phyloP scores from a whole-genome alignment of 164 flowering plant species.

The Dillenia turbinata region DNA sequence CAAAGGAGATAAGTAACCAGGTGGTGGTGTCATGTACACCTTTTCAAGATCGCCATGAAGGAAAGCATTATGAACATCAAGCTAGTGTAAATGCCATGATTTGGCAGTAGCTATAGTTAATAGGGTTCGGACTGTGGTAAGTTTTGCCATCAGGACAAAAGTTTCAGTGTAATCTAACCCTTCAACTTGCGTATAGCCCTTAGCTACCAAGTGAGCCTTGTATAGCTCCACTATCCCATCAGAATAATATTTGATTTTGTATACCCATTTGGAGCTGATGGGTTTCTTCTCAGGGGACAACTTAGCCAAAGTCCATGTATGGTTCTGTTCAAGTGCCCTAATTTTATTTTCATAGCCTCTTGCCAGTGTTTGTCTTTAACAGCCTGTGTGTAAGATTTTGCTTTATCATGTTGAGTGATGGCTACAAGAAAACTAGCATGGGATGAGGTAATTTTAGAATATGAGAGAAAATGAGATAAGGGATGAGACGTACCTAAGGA shows the following conservation, averaged over 20 bases:
- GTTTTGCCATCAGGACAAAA: not conserved
- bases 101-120: not conserved
- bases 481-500: not conserved
- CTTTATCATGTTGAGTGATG: not conserved
- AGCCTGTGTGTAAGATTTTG: not conserved
- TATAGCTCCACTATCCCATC: not conserved
- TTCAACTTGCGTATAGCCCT: not conserved
- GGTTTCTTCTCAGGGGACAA: not conserved
- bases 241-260: not conserved
- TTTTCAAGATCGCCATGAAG: not conserved
- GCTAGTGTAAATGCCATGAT: not conserved
- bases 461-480: not conserved
- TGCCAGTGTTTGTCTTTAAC: no score
- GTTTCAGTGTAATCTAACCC: not conserved
- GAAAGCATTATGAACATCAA: not conserved
- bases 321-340: not conserved
- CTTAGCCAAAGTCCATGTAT: not conserved
- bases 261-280: not conserved
- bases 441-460: not conserved
- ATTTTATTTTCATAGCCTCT: not conserved
- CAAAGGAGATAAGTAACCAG: no score
- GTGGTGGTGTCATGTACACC: no score
- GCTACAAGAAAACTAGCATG: not conserved
- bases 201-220: not conserved
- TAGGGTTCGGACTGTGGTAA: not conserved